Base-by-base conservation (phyloP, 306 rosid genomes). In the Cicer judaicum region DNA sequence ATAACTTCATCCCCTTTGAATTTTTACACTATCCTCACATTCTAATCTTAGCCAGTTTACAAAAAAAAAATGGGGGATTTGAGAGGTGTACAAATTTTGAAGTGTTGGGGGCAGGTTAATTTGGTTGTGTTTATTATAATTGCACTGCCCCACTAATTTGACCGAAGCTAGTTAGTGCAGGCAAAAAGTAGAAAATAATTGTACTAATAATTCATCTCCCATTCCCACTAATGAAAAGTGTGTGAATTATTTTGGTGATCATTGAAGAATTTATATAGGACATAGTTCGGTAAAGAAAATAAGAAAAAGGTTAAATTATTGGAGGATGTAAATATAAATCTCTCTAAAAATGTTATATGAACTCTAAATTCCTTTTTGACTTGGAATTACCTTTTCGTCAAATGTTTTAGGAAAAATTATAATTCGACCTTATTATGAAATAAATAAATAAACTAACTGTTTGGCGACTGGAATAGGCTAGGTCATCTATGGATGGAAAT, bases 181-280 rank as follows among this genome's bases (percentile, higher is more conserved):
- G 44, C 13, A 79, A 75, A 77, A 76, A 59, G 84, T 63, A 18
- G 84, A 67, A 11, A 60, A 62, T 54, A 62, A 76, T 72, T 76
- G 50, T 7, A 46, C 75, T 71, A 59, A 71, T 71, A 72, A 68
- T 76, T 59, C 21, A 75, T 82, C 64, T 72, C 16, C 78, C 82
- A 72, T 73, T 82, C 16, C 80, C 80, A 75, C 76, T 82, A 76
- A 39, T 72, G 12, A 55, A 83, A 83, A 71, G 74, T 40, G 44
- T 40, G 50, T 75, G 43, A 74, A 83, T 84, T 44, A 61, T 62
- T 80, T 53, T 68, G 43, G 79, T 50, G 49, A 76, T 61, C 52
- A 57, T 59, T 61, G 9, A 36, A 5, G 66, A 70, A 15, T 79
- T 34, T 36, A 64, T 64, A 12, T 69, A 13, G 57, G 72, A 68